Base-by-base conservation (phyloP, 2,329 filamentous ascomycete species). In the Aspergillus thermomutatus region DNA sequence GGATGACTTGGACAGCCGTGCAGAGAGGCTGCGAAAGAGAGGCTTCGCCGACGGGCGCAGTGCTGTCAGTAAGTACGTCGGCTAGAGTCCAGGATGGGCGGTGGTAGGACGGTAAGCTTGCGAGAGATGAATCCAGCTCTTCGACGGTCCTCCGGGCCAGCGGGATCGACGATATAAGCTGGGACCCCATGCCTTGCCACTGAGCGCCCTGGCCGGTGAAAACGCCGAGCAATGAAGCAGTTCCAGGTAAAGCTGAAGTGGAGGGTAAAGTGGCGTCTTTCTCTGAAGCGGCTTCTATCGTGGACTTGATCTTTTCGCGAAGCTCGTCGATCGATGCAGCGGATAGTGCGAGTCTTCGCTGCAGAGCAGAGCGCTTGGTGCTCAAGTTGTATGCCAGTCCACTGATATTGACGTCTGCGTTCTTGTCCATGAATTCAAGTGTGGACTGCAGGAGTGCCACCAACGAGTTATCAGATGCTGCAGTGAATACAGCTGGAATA, bases 1-100 rank as follows among this genome's bases (percentile, higher is more conserved):
- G 55, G 9, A 66, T 50, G n/a, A 73, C 59, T 25, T 72, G 69
- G 19, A 73, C 50, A 0, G 66, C 66, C 0, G 64, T 65, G 31
- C 64, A 66, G 5, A 69, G 52, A 11, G 66, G 55, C 21, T 64
- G 70, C 5, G 61, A 70, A 40, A 71, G 64, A 1, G 64, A 57
- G 4, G 67, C 65, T 17, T 67, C 60, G 1, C 51, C 46, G 10
- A 70, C 59, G 3, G 57, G 63, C 5, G 67, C 66, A 2, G 55
- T 54, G 1, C 17, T 19, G 3, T 26, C 34, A 21, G 59, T 56
- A n/a, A n/a, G n/a, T n/a, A n/a, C n/a, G n/a, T n/a, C n/a, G n/a
- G n/a, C 31, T 60, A 69, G 37, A 1, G 48, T 54, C 67, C 65
- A 70, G 2, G 19, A 7, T 1, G 67, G 66, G 14, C 66, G 61